Evolutionary conservation across 2,329 filamentous ascomycete species (phyloP).

Genomic region (Zasmidium citrigriseum): DNA sequence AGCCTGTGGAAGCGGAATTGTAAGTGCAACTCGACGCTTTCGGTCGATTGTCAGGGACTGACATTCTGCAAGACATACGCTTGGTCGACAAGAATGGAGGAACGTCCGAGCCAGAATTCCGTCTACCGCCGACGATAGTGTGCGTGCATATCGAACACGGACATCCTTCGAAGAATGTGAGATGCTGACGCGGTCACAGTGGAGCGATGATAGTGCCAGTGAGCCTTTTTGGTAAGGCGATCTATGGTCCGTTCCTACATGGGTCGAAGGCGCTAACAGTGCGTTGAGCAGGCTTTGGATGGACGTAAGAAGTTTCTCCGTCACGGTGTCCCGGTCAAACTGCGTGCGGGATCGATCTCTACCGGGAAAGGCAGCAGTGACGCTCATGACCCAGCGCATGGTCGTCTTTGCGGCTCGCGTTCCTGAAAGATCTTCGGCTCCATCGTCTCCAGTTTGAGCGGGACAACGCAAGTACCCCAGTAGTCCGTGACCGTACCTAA

Average conservation of each 20-base stretch:
- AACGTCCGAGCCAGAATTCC: slow-evolving; percentile 80
- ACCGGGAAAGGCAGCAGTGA: neutral
- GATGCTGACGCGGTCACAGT: slow-evolving; percentile 24
- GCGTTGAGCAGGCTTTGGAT: slow-evolving; percentile 17
- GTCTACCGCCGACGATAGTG: slow-evolving; percentile 66
- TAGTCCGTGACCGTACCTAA: slow-evolving; percentile 2
- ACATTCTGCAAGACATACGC: slow-evolving; percentile 41
- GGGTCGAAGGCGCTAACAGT: neutral
- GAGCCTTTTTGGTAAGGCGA: slow-evolving; percentile 70
- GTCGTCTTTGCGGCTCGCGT: neutral
- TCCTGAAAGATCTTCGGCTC: neutral
- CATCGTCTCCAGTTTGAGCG: neutral
- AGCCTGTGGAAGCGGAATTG: slow-evolving; percentile 66
- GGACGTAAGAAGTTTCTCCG: slow-evolving; percentile 20
- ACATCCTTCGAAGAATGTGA: slow-evolving; percentile 3
- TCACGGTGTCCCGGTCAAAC: neutral
- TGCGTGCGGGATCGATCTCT: neutral
- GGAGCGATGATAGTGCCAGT: slow-evolving; percentile 78
- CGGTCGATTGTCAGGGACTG: slow-evolving; percentile 7
- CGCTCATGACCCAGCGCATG: neutral
- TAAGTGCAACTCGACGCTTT: slow-evolving; percentile 12
- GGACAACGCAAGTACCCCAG: neutral
- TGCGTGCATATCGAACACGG: slow-evolving; percentile 21
- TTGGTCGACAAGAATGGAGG: slow-evolving; percentile 59
- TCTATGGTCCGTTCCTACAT: slow-evolving; percentile 1